These are phyloP conservation scores for Olyra latifolia DNA, from an alignment of 176 grass and related monocot genomes.

Conservation along the genomic window DNA sequence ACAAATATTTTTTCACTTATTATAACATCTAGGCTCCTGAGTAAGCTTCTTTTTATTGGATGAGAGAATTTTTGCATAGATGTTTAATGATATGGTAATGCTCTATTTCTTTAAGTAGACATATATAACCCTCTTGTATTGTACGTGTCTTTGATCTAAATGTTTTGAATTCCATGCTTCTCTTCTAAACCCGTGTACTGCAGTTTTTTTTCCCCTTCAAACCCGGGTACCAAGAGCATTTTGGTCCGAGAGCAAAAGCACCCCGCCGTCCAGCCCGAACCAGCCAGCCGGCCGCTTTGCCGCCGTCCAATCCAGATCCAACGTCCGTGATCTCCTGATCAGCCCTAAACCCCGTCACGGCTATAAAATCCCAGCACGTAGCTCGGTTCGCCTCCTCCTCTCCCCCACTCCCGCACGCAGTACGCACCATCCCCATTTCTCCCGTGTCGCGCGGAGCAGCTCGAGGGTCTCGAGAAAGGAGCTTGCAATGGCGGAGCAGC, in stretches of 20 bases:
- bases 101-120: too few relatives aligned
- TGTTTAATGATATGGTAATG: too few relatives aligned
- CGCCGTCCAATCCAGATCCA: slow-evolving; percentile 42
- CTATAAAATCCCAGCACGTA: slow-evolving; percentile 7
- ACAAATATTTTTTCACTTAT: too few relatives aligned
- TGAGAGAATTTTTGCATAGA: too few relatives aligned
- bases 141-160: too few relatives aligned
- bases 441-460: slow-evolving; percentile 27
- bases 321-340: slow-evolving; percentile 25
- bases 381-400: background rate
- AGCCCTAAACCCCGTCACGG: slow-evolving; percentile 16
- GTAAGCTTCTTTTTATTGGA: too few relatives aligned
- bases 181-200: too few relatives aligned
- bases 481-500: slow-evolving; percentile 63
- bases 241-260: too few relatives aligned
- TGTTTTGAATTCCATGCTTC: too few relatives aligned
- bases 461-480: background rate
- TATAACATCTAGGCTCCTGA: too few relatives aligned
- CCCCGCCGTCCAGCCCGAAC: background rate
- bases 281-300: background rate
- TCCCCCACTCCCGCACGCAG: background rate
- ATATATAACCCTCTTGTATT: too few relatives aligned
- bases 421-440: background rate
- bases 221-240: background rate
- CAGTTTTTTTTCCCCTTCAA: too few relatives aligned